These are phyloP conservation scores for Penicillium pancosmium DNA, from an alignment of 495 filamentous ascomycete genomes.

Conservation along the genomic window DNA sequence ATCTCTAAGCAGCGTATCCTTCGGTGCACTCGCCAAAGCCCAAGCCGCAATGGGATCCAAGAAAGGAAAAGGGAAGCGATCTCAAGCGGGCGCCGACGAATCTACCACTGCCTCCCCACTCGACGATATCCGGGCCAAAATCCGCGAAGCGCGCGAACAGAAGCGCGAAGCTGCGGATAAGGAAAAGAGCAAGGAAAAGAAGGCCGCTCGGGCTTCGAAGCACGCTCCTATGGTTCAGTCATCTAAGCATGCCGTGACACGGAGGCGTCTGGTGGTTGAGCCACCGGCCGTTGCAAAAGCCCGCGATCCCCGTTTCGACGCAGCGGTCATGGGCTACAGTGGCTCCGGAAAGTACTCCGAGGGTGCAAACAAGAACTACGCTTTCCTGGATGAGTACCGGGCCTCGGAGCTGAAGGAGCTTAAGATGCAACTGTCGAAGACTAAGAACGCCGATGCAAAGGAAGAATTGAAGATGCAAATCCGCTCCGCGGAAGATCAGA, in stretches of 20 bases:
- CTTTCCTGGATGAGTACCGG: constrained; percentile 84
- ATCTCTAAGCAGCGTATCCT: constrained; percentile 64
- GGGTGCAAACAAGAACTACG: constrained; percentile 70
- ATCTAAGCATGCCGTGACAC: constrained; percentile 79
- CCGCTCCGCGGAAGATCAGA: constrained; percentile 66
- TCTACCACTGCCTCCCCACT: constrained; percentile 25
- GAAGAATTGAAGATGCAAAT: constrained; percentile 69
- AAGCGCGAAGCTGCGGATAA: constrained; percentile 37
- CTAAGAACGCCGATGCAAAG: constrained; percentile 61
- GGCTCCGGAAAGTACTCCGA: constrained; percentile 34
- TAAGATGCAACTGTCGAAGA: constrained; percentile 62
- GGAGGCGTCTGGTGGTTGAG: constrained; percentile 72
- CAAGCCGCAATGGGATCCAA: constrained; percentile 64
- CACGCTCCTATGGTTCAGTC: constrained; percentile 83
- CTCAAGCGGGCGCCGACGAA: constrained; percentile 17
- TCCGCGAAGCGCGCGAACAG: constrained; percentile 50
- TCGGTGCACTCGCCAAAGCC: constrained; percentile 85
- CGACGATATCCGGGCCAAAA: constrained; percentile 41
- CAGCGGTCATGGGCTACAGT: constrained; percentile 45
- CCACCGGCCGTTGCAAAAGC: constrained; percentile 41
- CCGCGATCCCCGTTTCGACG: constrained; percentile 89
- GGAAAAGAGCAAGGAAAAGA: constrained; percentile 42
- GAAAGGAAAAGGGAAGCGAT: constrained; percentile 37
- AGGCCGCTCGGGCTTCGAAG: constrained; percentile 67
- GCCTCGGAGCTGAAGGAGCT: constrained; percentile 76